Conservation (phyloP, 495 filamentous ascomycete species). For the Penicillium nucicola region DNA sequence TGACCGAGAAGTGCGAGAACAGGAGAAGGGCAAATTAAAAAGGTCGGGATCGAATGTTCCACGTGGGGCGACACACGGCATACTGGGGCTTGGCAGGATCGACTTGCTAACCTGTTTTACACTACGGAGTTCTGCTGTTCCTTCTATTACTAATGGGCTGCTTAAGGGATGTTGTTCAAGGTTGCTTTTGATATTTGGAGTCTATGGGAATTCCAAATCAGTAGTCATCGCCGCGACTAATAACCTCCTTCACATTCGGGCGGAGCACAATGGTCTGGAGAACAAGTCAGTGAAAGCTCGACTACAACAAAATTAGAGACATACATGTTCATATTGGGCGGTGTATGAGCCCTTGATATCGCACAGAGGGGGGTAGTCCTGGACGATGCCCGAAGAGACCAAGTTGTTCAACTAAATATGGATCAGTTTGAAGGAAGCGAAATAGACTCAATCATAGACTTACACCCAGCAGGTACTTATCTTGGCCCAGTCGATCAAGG, state of each 20-base stretch:
- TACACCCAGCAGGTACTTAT: constrained; percentile 84
- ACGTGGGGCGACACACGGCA: constrained; percentile 40
- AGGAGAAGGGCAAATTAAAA: constrained; percentile 11
- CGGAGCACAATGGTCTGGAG: constrained; percentile 80
- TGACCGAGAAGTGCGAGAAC: constrained; percentile 13
- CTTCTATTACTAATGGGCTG: not conserved
- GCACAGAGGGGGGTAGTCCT: constrained; percentile 82
- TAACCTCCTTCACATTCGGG: constrained; percentile 87
- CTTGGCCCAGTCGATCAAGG: constrained; percentile 78
- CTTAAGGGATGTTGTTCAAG: not conserved
- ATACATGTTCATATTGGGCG: constrained; percentile 91
- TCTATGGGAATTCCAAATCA: constrained; percentile 33
- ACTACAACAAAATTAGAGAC: constrained; percentile 3
- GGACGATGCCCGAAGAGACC: constrained; percentile 77
- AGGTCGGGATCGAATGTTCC: constrained; percentile 25
- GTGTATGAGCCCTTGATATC: constrained; percentile 96
- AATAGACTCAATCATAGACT: constrained; percentile 22
- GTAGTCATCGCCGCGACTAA: constrained; percentile 89
- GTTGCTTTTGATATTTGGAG: constrained; percentile 5
- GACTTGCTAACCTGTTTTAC: not conserved
- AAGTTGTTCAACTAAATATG: constrained; percentile 76
- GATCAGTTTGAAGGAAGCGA: constrained; percentile 21
- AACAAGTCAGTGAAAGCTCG: constrained; percentile 20
- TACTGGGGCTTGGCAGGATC: constrained; percentile 18
- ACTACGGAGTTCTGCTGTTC: no score